Evolutionary conservation across 208 protist species (phyloP).

Genomic region (Willaertia magna): DNA sequence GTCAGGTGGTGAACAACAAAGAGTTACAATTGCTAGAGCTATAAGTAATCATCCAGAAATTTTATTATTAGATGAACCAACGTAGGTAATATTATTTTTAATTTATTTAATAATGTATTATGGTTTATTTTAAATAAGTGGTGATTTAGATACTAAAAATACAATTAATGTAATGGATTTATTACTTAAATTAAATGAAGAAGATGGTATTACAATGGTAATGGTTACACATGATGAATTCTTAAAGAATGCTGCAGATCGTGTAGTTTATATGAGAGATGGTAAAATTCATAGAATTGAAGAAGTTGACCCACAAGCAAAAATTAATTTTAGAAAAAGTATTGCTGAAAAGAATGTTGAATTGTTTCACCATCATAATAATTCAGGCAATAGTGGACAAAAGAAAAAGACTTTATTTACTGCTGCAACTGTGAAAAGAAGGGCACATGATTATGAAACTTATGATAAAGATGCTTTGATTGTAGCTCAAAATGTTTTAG

Average conservation of each 20-base stretch:
- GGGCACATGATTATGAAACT: not conserved
- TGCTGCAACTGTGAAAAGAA: not conserved
- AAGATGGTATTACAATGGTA: slow-evolving; percentile 75
- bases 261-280: slow-evolving; percentile 82
- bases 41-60: slow-evolving; percentile 81
- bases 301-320: slow-evolving; percentile 26
- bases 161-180: slow-evolving; percentile 81
- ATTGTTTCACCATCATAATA: not conserved
- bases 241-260: slow-evolving; percentile 76
- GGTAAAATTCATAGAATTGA: slow-evolving; percentile 67
- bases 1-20: slow-evolving; percentile 87
- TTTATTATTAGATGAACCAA: slow-evolving; percentile 85
- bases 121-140: slow-evolving; percentile 13
- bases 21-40: slow-evolving; percentile 82
- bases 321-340: slow-evolving; percentile 13
- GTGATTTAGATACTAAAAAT: slow-evolving; percentile 87
- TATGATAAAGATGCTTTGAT: not conserved
- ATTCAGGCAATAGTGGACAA: not conserved
- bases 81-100: slow-evolving; percentile 17
- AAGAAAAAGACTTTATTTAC: not conserved
- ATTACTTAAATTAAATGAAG: slow-evolving; percentile 66
- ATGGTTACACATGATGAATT: slow-evolving; percentile 94
- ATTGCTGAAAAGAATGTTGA: not conserved
- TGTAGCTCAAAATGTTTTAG: not conserved
- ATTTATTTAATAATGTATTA: not conserved